Percentiles rank a stretch among this genome's conserved stretches.
Conservation (phyloP, 108 stramenopile genomes). For the Aurantiochytrium sp. region DNA sequence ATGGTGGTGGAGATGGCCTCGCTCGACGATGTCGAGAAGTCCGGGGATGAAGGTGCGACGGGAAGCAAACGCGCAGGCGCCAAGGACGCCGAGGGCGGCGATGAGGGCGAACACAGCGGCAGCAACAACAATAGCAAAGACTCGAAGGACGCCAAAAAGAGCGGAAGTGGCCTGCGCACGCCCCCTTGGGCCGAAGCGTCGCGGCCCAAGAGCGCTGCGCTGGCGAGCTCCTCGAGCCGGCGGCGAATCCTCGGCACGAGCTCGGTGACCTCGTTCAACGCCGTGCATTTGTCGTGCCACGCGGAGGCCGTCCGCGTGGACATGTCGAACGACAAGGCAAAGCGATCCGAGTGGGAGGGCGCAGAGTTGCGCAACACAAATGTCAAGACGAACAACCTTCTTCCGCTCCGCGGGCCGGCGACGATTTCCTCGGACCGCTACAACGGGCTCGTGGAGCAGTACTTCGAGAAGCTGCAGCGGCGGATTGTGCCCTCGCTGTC, state of each 20-base stretch:
- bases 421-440: conserved; percentile 34
- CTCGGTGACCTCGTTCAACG: conserved; percentile 39
- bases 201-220: not conserved
- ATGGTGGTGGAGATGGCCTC: too few relatives aligned
- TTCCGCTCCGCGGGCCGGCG: conserved; percentile 42
- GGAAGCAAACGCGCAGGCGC: too few relatives aligned
- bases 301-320: conserved; percentile 46
- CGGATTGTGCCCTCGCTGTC: not conserved
- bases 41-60: too few relatives aligned
- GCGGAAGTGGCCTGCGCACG: too few relatives aligned
- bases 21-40: too few relatives aligned
- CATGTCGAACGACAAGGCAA: conserved; percentile 24
- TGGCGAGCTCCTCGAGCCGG: not conserved
- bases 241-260: conserved; percentile 13
- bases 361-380: conserved; percentile 50
- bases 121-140: too few relatives aligned
- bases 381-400: conserved; percentile 41
- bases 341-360: conserved; percentile 50
- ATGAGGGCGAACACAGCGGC: too few relatives aligned
- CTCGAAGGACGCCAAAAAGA: too few relatives aligned
- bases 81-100: too few relatives aligned
- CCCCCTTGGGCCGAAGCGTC: not conserved
- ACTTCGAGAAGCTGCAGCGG: conserved; percentile 47
- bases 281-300: conserved; percentile 45
- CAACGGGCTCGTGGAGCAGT: conserved; percentile 40